Evolutionary conservation across 1,284 basidiomycete genomes (phyloP), one percentile per base, ranked within the genome.

Genomic region (Marasmius fiardii): DNA sequence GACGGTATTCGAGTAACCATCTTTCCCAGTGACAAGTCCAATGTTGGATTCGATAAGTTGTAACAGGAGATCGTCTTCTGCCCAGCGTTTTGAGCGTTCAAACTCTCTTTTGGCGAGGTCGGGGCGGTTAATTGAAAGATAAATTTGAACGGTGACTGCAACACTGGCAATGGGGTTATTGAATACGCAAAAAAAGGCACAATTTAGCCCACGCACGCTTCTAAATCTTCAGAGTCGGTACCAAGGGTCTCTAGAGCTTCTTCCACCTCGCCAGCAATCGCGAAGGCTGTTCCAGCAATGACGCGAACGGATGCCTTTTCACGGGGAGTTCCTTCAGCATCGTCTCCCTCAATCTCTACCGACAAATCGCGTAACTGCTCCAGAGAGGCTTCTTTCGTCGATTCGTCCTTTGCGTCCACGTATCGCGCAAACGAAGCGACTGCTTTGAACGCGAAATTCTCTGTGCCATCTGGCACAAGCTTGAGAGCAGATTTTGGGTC

Each of bases 41-140:
- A 97, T 89, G 59, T 86, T 86, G 8, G 94, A 91, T 74, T 96
- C 93, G 60, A 95, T 92, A 62, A 91, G 81, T 68, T 96, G 93
- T 14, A 97, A 78, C 31, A 97, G 81, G 34, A 93, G 81, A 62
- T 93, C 89, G 70, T 97, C 95, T 67, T 94, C 93, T 2, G 91
- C 91, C 79, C 88, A 91, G 53, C 80, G 80, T 71, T 94, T 91
- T 12, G 92, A 89, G 16, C 84, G 78, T 44, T 88, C 85, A 67
- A 92, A 90, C 63, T 92, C 86, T 67, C 86, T 88, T 70, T 86
- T 87, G n/a, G 94, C 94, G 39, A 94, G 81, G 72, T 93, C 92
- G 28, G 86, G 76, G 37, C 94, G 84, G 68, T 90, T 83, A 60
- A 95, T 89, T 11, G 90, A 88, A 28, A 97, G 83, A 65, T 93